Conservation (phyloP, 371 early-diverging fungal species). For the Rhizopus arrhizus region DNA sequence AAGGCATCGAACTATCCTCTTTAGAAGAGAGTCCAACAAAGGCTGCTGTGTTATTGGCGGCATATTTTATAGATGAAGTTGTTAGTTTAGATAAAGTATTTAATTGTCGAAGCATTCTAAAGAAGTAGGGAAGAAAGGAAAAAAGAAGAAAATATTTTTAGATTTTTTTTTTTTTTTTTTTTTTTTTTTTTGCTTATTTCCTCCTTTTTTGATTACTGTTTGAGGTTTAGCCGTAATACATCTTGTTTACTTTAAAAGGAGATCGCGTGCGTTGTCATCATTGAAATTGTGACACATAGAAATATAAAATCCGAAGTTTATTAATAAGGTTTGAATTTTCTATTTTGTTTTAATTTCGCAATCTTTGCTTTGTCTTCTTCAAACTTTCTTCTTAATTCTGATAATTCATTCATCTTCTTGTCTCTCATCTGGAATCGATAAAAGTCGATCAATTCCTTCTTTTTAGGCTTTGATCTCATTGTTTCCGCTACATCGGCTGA, state of each 20-base stretch:
- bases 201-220: neutral
- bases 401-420: slow-evolving; percentile 83
- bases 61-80: slow-evolving; percentile 45
- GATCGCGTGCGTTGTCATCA: slow-evolving; percentile 4
- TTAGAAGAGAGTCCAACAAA: slow-evolving; percentile 24
- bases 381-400: slow-evolving; percentile 84
- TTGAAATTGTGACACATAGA: neutral
- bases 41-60: slow-evolving; percentile 36
- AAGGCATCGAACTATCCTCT: slow-evolving; percentile 34
- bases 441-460: slow-evolving; percentile 81
- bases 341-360: slow-evolving; percentile 72
- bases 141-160: no score
- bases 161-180: no score
- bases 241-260: slow-evolving; percentile 4
- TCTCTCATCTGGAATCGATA: slow-evolving; percentile 95
- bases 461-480: slow-evolving; percentile 51
- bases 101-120: slow-evolving; percentile 41
- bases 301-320: slow-evolving; percentile 41
- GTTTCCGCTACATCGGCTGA: slow-evolving; percentile 48
- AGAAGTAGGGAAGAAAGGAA: neutral
- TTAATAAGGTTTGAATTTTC: slow-evolving; percentile 91
- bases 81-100: slow-evolving; percentile 43
- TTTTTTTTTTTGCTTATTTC: neutral
- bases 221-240: no score
- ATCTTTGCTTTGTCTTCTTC: slow-evolving; percentile 91